Evolutionary conservation across 164 flowering plant genomes (phyloP).

Genomic region (Umbilicus rupestris): DNA sequence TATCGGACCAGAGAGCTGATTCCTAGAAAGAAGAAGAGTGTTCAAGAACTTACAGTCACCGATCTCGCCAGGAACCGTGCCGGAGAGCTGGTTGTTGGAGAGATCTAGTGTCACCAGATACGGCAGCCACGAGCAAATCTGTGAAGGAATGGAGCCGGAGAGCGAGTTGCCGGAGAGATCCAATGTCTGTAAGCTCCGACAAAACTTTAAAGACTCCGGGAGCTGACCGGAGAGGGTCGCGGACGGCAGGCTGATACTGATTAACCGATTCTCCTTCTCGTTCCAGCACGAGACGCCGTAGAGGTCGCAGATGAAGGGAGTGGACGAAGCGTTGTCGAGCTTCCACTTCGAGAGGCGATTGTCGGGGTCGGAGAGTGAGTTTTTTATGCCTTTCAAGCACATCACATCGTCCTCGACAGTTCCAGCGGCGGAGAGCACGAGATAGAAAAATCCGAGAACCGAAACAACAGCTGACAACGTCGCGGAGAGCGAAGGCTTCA

Average conservation of each 20-base stretch:
- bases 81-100: constrained; percentile 34
- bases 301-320: constrained; percentile 37
- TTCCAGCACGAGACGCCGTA: constrained; percentile 62
- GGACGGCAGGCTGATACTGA: constrained; percentile 29
- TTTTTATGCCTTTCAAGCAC: constrained; percentile 40
- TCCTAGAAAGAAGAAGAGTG: constrained; percentile 25
- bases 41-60: constrained; percentile 37
- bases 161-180: constrained; percentile 43
- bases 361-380: constrained; percentile 27
- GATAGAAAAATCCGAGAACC: too few relatives aligned
- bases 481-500: too few relatives aligned
- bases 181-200: constrained; percentile 34
- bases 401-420: constrained; percentile 38
- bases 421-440: background rate
- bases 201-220: constrained; percentile 31
- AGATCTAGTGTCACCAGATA: constrained; percentile 41
- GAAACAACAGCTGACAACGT: too few relatives aligned
- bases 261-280: constrained; percentile 38
- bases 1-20: constrained; percentile 34
- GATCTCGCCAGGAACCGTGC: constrained; percentile 35
- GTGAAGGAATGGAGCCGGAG: constrained; percentile 40
- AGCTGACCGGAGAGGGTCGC: constrained; percentile 33
- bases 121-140: constrained; percentile 49
- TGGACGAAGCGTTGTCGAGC: constrained; percentile 27
- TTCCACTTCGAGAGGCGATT: constrained; percentile 32